Base-by-base conservation (phyloP, 805 yeast genomes). In the Metschnikowia cerradonensis region DNA sequence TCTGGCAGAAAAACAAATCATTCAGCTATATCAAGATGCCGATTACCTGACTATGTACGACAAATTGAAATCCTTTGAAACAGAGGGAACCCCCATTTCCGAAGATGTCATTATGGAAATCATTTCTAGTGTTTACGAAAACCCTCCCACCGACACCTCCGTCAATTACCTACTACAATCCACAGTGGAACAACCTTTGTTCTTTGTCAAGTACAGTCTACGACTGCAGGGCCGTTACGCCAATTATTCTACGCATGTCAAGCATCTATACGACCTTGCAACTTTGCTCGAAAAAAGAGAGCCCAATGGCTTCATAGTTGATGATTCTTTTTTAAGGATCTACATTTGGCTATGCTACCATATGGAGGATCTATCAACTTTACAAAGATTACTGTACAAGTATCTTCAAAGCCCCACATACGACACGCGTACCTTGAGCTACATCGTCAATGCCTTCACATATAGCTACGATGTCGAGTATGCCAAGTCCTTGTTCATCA, bases 281-380 rank as follows among this genome's bases (percentile, higher is more conserved):
- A 48, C 52, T 30, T 48, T 52, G 5, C 65, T 63, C 43, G 65
- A 64, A 41, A 42, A 44, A 10, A 34, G 17, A 15, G 23, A 23
- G 13, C 10, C 37, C 8, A 4, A 37, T 6, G 39, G 48, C 8
- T 52, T 54, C 40, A 40, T 45, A 17, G 43, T 41, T 17, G 39
- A 58, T 26, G 54, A 52, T n/a, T 43, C 50, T 14, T 61, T 66
- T 32, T 56, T 60, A 36, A 66, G 64, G 38, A 55, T 59, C 37
- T 65, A 62, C 41, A 67, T 70, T 8, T 69, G 72, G 68, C 51
- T 69, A 15, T 63, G 72, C 43, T 73, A 68, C 54, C 74, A 73
- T 56, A 57, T 57, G 56, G 67, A 69, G 41, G 71, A 73, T 43
- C 23, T 66, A 13, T 56, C 59, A 15, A 53, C 61, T 23, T 45